A percentile compares a stretch with the other conserved stretches of the same genome.
These are phyloP conservation scores for Agaricus bisporus DNA, from an alignment of 768 basidiomycete genomes.

Conservation along the genomic window DNA sequence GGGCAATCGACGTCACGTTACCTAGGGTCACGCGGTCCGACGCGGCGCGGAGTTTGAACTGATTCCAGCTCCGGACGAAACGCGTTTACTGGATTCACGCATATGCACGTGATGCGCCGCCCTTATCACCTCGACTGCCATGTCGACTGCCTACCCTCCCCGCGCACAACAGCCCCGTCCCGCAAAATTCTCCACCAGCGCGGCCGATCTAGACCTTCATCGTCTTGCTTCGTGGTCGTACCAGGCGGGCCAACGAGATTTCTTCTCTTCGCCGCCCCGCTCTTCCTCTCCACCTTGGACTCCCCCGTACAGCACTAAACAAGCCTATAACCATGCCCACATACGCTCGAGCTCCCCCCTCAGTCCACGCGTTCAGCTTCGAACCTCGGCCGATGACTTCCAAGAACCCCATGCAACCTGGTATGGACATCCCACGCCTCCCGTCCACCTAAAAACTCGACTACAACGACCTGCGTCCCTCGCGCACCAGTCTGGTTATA, in stretches of 20 bases:
- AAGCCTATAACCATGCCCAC: constrained; percentile 21
- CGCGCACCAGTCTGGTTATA: constrained; percentile 22
- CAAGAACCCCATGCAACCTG: constrained; percentile 24
- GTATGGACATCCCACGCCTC: constrained; percentile 13
- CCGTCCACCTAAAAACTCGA: constrained; percentile 15
- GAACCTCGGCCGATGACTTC: constrained; percentile 15
- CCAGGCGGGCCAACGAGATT: constrained; percentile 15
- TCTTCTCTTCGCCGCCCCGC: constrained; percentile 28
- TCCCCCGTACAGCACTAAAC: constrained; percentile 21
- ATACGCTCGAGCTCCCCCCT: constrained; percentile 32
- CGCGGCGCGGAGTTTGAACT: constrained; percentile 23
- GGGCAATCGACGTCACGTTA: constrained; percentile 5
- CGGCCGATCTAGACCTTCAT: constrained; percentile 14
- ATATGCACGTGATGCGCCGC: constrained; percentile 33
- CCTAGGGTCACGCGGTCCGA: constrained; percentile 28
- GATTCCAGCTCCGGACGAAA: constrained; percentile 31
- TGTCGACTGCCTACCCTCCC: constrained; percentile 28
- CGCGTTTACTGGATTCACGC: constrained; percentile 36
- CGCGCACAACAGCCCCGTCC: constrained; percentile 16
- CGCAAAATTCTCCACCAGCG: constrained; percentile 16
- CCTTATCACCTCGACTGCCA: constrained; percentile 42
- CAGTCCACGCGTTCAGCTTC: constrained; percentile 17
- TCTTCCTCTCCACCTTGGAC: constrained; percentile 36
- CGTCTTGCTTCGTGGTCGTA: constrained; percentile 15
- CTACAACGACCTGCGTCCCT: constrained; percentile 18